Evolutionary conservation across 345 rosid species (phyloP), one percentile per base, ranked within the genome.

Genomic region (Salix arbutifolia): DNA sequence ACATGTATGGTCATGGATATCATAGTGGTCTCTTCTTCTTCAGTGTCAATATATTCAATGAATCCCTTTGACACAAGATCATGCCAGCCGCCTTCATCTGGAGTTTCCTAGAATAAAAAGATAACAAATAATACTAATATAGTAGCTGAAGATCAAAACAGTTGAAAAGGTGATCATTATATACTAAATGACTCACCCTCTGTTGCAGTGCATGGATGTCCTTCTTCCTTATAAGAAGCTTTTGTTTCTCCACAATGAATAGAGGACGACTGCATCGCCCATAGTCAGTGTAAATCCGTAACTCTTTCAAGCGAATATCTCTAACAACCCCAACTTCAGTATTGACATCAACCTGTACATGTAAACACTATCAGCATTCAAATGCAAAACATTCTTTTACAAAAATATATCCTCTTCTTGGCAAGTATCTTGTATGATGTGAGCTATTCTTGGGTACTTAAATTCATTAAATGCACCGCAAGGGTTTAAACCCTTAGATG

Each of bases 21-120:
- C 99, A 96, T 96, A 38, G 99, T 96, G 8, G 98, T 96, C 83
- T 96, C 99, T 76, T 96, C 99, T 88, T 93, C 99, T 85, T 96
- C 99, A 0, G 98, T 96, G 77, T 96, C 99, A 23, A 96, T 89
- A 76, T 93, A 96, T 81, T 96, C 99, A 74, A 96, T 93, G 73
- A 84, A 96, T 14, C 98, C 99, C 76, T 83, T 92, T 16, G 92
- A 85, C 66, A 96, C 97, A 74, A 96, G 93, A 23, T 96, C 97
- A 84, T 91, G 93, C 99, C 99, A 96, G 66, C 96, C 97, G 83
- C 85, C 91, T 18, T 93, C 99, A 53, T 96, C 99, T 3, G 91
- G 79, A 80, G 81, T 83, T 81, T 91, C 99, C 99, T 96, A 89
- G 67, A 77, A 33, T 33, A 42, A 38, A 46, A 38, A 50, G 31